Percentiles rank a stretch among this genome's conserved stretches.
phyloP scores from a whole-genome alignment of 805 yeast species.

The Danielia reshetovae region DNA sequence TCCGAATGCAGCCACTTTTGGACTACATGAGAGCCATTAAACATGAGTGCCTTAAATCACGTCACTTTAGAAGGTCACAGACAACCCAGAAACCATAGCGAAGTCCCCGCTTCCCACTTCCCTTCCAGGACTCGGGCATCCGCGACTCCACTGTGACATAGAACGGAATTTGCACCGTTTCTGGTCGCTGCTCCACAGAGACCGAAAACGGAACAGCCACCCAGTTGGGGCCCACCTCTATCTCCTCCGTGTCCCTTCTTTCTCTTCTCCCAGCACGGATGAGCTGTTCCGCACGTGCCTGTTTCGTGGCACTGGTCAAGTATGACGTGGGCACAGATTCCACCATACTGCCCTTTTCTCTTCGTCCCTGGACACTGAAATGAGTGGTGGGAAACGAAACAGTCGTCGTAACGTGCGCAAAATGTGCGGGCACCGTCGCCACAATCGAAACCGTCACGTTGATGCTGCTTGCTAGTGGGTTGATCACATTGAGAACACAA shows the following conservation, averaged over 20 bases:
- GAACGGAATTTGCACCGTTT: conserved; percentile 24
- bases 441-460: conserved; percentile 23
- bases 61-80: conserved; percentile 4
- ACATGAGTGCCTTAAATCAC: too few species aligned
- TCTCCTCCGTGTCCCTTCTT: conserved; percentile 1
- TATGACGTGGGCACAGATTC: conserved; percentile 34
- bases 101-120: conserved; percentile 15
- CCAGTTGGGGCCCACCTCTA: conserved; percentile 31
- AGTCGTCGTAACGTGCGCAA: conserved; percentile 4
- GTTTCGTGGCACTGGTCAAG: conserved; percentile 25
- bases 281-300: conserved; percentile 29
- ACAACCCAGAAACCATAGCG: conserved; percentile 27
- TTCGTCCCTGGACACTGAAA: conserved; percentile 18
- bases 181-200: conserved; percentile 2
- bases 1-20: too few species aligned
- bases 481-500: conserved; percentile 27
- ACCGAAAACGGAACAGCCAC: conserved; percentile 28
- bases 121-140: conserved; percentile 20
- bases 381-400: conserved; percentile 24
- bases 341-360: conserved; percentile 18
- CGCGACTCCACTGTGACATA: conserved; percentile 24
- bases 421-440: conserved; percentile 15
- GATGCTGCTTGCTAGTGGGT: conserved; percentile 24
- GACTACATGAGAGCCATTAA: too few species aligned
- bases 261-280: conserved; percentile 20